Percentiles rank a stretch among this genome's conserved stretches.
These are phyloP conservation scores for Rhizopus sp. DNA, from an alignment of 371 early-diverging fungal genomes.

Conservation along the genomic window DNA sequence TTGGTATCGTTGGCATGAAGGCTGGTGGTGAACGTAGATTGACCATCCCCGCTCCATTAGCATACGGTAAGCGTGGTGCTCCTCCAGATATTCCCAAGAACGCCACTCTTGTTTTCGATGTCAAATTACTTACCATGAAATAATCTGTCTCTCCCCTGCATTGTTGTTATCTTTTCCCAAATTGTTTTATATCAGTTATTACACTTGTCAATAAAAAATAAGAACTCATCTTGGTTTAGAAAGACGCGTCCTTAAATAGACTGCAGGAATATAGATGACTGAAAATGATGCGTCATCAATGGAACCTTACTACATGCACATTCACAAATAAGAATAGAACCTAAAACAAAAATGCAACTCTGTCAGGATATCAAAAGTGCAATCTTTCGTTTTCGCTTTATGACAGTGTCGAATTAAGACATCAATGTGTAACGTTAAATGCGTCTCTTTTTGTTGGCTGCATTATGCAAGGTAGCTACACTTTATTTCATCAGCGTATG, in stretches of 20 bases:
- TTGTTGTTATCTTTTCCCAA: background rate
- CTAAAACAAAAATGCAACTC: too few species aligned
- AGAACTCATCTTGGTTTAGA: too few species aligned
- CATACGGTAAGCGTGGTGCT: conserved; percentile 87
- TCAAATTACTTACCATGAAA: conserved; percentile 43
- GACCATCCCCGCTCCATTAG: conserved; percentile 83
- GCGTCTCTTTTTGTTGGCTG: background rate
- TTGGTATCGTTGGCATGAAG: conserved; percentile 89
- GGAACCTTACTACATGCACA: too few species aligned
- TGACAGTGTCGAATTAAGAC: background rate
- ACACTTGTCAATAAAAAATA: background rate
- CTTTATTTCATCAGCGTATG: background rate
- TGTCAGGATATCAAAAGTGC: too few species aligned
- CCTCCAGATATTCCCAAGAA: conserved; percentile 90
- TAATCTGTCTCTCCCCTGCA: conserved; percentile 9
- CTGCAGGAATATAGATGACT: too few species aligned
- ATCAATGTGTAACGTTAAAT: background rate
- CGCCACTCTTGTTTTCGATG: conserved; percentile 85
- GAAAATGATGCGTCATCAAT: too few species aligned
- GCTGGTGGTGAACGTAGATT: conserved; percentile 88
- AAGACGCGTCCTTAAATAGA: too few species aligned
- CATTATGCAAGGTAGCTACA: background rate
- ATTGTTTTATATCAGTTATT: background rate
- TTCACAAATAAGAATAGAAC: too few species aligned
- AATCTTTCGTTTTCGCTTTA: too few species aligned